Conservation (phyloP, 345 rosid species). For the Dipteronia sinensis region DNA sequence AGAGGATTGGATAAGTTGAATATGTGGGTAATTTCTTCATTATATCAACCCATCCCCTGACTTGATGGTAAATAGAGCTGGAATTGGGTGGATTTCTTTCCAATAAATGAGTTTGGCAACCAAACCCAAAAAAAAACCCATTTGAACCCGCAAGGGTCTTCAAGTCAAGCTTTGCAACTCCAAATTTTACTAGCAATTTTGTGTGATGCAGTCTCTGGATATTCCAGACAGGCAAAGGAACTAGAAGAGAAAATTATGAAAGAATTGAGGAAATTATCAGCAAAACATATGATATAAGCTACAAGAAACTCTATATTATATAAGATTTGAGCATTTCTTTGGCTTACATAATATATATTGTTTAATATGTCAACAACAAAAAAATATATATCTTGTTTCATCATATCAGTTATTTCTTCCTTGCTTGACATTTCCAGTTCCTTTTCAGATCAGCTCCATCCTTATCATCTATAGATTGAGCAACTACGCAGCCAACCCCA, state of each 20-base stretch:
- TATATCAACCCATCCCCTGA: too few relatives aligned
- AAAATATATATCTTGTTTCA: too few relatives aligned
- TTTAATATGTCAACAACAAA: not conserved
- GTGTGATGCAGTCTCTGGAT: not conserved
- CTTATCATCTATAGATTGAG: not conserved
- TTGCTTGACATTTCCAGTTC: not conserved
- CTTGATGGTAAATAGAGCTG: too few relatives aligned
- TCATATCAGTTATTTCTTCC: not conserved
- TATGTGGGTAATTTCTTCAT: too few relatives aligned
- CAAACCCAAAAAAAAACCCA: too few relatives aligned
- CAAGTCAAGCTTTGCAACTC: not conserved
- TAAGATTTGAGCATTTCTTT: not conserved
- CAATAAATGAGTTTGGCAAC: too few relatives aligned
- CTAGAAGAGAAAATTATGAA: not conserved
- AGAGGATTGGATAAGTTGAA: too few relatives aligned
- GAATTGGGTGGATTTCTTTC: too few relatives aligned
- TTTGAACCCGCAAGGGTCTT: not conserved
- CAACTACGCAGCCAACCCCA: not conserved
- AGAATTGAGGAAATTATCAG: not conserved
- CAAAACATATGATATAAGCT: not conserved
- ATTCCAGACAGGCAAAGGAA: not conserved
- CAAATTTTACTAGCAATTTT: not conserved
- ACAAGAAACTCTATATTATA: not conserved
- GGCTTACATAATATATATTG: too few relatives aligned
- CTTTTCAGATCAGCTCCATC: not conserved